A percentile compares a stretch with the other conserved stretches of the same genome.
phyloP scores from a whole-genome alignment of 345 rosid genomes.

The Heritiera fomes region DNA sequence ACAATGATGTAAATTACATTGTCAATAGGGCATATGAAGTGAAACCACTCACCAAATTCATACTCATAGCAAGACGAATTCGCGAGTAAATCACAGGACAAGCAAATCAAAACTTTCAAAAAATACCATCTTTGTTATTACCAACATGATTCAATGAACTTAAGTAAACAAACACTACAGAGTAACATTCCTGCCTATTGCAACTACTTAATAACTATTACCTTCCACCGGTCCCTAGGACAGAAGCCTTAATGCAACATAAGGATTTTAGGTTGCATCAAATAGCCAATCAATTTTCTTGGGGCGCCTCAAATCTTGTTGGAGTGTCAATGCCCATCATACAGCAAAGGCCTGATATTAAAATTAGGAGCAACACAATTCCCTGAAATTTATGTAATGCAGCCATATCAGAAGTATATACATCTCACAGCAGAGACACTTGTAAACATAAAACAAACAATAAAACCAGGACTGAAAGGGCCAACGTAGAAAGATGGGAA shows the following conservation, averaged over 20 bases:
- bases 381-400: slow-evolving; percentile 57
- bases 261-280: slow-evolving; percentile 22
- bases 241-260: slow-evolving; percentile 21
- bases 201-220: slow-evolving; percentile 34
- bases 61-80: not conserved
- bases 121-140: slow-evolving; percentile 26
- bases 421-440: not conserved
- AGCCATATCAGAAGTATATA: slow-evolving; percentile 28
- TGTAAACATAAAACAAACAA: not conserved
- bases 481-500: not conserved
- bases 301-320: slow-evolving; percentile 90
- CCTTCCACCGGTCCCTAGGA: slow-evolving; percentile 22
- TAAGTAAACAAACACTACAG: slow-evolving; percentile 19
- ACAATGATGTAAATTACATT: not conserved
- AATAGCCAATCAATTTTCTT: slow-evolving; percentile 58
- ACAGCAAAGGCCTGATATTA: slow-evolving; percentile 91
- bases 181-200: slow-evolving; percentile 15
- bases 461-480: not conserved
- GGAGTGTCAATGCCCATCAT: slow-evolving; percentile 99
- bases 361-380: slow-evolving; percentile 77
- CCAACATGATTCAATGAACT: slow-evolving; percentile 10
- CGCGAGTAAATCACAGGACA: not conserved
- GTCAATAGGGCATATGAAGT: not conserved
- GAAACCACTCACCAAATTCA: not conserved
- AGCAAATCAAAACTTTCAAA: slow-evolving; percentile 2